Evolutionary conservation across 305 asterid species (phyloP).

Genomic region (Solanum hybrid): DNA sequence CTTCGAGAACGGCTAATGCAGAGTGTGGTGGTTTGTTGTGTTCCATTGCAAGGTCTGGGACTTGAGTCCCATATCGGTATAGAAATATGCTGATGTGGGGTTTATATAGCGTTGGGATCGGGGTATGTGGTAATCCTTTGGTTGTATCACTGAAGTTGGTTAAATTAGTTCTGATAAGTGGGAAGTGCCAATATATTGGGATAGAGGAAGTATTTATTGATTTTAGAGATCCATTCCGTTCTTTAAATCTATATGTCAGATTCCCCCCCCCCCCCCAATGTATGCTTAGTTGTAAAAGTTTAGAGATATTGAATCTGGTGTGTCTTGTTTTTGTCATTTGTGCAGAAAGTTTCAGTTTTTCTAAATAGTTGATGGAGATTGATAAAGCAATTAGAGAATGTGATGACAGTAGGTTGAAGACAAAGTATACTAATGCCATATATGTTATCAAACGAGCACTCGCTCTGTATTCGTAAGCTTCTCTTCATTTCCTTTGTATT

Average conservation of each 20-base stretch:
- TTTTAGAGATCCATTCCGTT: neutral
- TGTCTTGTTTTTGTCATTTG: neutral
- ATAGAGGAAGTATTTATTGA: neutral
- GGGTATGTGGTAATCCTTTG: neutral
- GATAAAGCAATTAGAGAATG: conserved; percentile 57
- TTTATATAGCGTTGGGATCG: neutral
- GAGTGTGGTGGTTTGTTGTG: neutral
- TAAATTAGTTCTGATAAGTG: neutral
- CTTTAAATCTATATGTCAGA: neutral
- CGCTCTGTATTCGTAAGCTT: conserved; percentile 77
- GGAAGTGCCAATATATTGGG: neutral
- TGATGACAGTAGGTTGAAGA: conserved; percentile 71
- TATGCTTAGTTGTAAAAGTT: neutral
- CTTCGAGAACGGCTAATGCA: neutral
- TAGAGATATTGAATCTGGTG: neutral
- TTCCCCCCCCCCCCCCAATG: neutral
- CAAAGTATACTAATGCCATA: conserved; percentile 74
- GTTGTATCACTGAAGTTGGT: neutral
- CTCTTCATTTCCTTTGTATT: neutral
- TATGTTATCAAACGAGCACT: conserved; percentile 77
- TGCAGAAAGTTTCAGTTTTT: conserved; percentile 22
- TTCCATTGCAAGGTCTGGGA: neutral
- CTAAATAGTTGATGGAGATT: conserved; percentile 52
- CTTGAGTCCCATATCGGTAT: neutral
- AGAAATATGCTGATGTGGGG: neutral